Evolutionary conservation across 805 yeast genomes (phyloP).

Genomic region (Yarrowia osloensis): DNA sequence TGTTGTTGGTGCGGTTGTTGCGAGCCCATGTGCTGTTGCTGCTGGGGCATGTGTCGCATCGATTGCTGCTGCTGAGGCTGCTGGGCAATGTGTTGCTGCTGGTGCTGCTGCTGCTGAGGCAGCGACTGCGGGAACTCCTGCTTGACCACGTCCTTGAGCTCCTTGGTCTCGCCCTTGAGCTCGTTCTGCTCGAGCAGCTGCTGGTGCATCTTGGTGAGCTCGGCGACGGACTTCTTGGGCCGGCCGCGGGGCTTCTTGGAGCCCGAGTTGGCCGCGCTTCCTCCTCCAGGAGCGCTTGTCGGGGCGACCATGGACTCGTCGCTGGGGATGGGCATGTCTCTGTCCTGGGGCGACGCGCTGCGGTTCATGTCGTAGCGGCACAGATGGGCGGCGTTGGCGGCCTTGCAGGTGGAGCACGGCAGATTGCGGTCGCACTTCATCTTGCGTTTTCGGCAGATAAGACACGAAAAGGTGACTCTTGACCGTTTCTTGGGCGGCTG

Average conservation of each 20-base stretch:
- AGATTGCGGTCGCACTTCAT: constrained; percentile 30
- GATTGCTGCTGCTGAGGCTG: background rate
- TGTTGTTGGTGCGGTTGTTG: constrained; percentile 9
- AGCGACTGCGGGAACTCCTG: background rate
- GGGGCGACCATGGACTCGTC: constrained; percentile 26
- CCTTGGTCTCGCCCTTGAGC: constrained; percentile 14
- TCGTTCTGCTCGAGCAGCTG: constrained; percentile 22
- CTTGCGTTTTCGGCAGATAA: constrained; percentile 22
- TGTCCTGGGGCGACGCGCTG: constrained; percentile 1
- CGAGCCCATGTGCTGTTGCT: background rate
- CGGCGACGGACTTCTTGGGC: constrained; percentile 22
- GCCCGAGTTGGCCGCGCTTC: background rate
- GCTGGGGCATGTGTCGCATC: background rate
- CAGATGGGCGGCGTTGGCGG: constrained; percentile 29
- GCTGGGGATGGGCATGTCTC: constrained; percentile 22
- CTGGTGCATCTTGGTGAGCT: constrained; percentile 29
- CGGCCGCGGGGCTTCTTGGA: constrained; percentile 28
- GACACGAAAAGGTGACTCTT: constrained; percentile 27
- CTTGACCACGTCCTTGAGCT: constrained; percentile 6
- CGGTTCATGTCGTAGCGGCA: constrained; percentile 23
- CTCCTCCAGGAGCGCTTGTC: constrained; percentile 10
- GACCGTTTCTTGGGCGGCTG: constrained; percentile 30
- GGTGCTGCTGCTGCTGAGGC: background rate
- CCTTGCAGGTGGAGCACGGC: constrained; percentile 29
- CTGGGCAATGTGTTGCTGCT: background rate